Base-by-base conservation (phyloP, 148 eudicot species). In the Silene conica region DNA sequence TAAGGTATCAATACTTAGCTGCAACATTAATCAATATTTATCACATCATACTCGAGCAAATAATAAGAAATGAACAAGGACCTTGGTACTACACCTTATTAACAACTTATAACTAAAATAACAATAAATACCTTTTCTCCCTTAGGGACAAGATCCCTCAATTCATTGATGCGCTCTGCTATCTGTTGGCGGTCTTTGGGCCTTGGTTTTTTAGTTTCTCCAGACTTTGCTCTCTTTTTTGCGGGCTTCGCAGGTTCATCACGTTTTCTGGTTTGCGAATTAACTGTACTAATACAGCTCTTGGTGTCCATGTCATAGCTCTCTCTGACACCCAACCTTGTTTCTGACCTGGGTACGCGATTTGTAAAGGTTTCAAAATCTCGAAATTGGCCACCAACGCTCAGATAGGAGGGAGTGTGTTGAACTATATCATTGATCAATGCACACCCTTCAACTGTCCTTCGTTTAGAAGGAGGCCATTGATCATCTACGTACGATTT, bases 181-280 rank as follows among this genome's bases (percentile, higher is more conserved):
- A 95, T 95, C 83, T 78, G 81, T 76, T 87, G 91, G 13, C 99
- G 90, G 68, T 95, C 96, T 81, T 89, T 92, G 28, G 94, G 94
- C 88, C 91, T 90, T 1, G 92, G 94, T 60, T 84, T 84, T 18
- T 86, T 78, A 61, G 83, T 82, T 64, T 82, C 83, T 57, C 96
- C 97, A 4, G 92, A 87, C 82, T 81, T 86, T 50, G 89, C 90
- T 77, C 86, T 87, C 77, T 89, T 95, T 85, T 86, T 94, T 54
- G 60, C 56, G 21, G 63, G 41, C 73, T 92, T 92, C 12, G 73
- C 58, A 65, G 83, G 73, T 31, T 85, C 86, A 43, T 79, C 82
- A 15, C 72, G 72, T 60, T 67, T 83, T 72, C 74, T 86, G 55
- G 70, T 76, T 69, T 79, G 81, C 65, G 84, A 70, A 56, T 75